Conservation (phyloP, 2,329 filamentous ascomycete species). For the Claviceps purpurea region DNA sequence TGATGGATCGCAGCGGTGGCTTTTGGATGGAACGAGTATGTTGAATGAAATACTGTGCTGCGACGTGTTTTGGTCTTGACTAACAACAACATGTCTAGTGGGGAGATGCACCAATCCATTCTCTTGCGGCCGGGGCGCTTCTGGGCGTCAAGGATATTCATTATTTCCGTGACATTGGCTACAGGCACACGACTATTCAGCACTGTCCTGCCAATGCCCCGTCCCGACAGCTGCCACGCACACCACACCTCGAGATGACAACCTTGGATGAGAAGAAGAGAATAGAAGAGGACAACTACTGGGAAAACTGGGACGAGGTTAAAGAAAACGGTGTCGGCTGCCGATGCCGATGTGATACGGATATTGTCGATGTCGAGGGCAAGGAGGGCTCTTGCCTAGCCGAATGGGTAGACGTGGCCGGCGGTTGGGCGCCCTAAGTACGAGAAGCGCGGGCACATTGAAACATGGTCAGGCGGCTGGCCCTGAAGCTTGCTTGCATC, state of each 20-base stretch:
- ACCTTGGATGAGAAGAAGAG: slow-evolving; percentile 72
- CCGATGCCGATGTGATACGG: slow-evolving; percentile 90
- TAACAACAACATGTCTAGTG: slow-evolving; percentile 46
- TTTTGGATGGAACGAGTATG: slow-evolving; percentile 97
- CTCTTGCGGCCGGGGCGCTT: slow-evolving; percentile 81
- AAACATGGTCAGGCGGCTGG: not conserved
- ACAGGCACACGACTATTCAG: slow-evolving; percentile 96
- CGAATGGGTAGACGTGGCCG: slow-evolving; percentile 95
- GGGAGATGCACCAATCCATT: slow-evolving; percentile 98
- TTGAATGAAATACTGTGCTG: slow-evolving; percentile 5
- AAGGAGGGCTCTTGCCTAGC: slow-evolving; percentile 91
- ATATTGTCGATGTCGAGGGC: slow-evolving; percentile 94
- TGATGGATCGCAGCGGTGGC: slow-evolving; percentile 95
- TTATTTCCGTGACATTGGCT: slow-evolving; percentile 98
- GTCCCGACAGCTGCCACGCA: slow-evolving; percentile 65
- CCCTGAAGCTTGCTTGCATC: not conserved
- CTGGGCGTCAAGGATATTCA: slow-evolving; percentile 75
- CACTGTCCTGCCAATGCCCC: slow-evolving; percentile 96
- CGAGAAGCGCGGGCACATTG: not conserved
- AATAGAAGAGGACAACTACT: slow-evolving; percentile 89
- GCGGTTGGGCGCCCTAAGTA: slow-evolving; percentile 60
- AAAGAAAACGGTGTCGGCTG: slow-evolving; percentile 97
- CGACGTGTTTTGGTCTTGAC: slow-evolving; percentile 4
- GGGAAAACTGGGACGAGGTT: slow-evolving; percentile 72
- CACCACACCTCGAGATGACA: slow-evolving; percentile 70